Base-by-base conservation (phyloP, 129 eudicot genomes). In the Apium graveolens region DNA sequence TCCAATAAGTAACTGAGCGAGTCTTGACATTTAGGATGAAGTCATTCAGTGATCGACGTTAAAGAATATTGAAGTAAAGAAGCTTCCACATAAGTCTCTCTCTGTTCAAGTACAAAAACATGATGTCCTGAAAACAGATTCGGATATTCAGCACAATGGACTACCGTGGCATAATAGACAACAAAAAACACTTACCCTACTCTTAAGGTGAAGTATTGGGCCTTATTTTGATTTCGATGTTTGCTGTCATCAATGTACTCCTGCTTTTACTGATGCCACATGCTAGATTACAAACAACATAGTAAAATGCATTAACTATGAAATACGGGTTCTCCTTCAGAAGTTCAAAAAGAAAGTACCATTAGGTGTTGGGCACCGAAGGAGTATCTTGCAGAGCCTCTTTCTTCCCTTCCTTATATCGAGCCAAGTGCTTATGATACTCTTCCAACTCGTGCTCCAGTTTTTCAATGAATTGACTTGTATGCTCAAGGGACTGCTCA, bases 401-500 rank as follows among this genome's bases (percentile, higher is more conserved):
- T 84, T 60, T 83, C 78, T 88, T 87, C 80, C 39, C 77, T 75
- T 83, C 76, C 72, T 55, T 83, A 80, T 81, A 91, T 43, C 88
- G 88, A 48, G 93, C 91, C 81, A 88, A 82, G 78, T 95, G 93
- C 76, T 91, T 73, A 75, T 63, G 87, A 80, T 91, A 95, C 82
- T 95, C 96, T 87, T 90, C 96, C 80, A 95, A 87, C 87, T 95
- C 98, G 16, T 84, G 87, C 91, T 95, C 98, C 88, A 95, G 77
- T 65, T 85, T 91, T 73, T 95, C 98, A 55, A 95, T 91, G 82
- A 95, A 91, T 84, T 88, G 84, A 70, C 98, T 90, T 63, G 93
- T 91, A 83, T 95, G 98, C 86, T 95, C 98, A 73, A 95, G 90
- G 39, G 97, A 91, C 86, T 95, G 97, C 83, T 90, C 96, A 69